Conservation (phyloP, 2,329 filamentous ascomycete species). For the Ceratocystis ficicola region DNA sequence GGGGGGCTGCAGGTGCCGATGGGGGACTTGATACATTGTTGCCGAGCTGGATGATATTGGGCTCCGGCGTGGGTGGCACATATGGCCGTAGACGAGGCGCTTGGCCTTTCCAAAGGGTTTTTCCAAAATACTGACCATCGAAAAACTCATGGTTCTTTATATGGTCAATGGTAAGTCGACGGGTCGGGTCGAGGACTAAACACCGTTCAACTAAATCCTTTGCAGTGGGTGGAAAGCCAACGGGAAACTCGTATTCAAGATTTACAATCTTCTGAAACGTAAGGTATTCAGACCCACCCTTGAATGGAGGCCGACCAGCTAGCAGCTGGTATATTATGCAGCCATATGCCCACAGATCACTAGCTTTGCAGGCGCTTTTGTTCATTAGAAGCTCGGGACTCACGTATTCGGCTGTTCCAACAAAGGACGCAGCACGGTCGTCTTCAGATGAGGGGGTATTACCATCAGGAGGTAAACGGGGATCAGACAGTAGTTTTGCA, state of each 20-base stretch:
- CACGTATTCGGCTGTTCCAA: slow-evolving; percentile 95
- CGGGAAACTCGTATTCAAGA: slow-evolving; percentile 85
- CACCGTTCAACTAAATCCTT: slow-evolving; percentile 82
- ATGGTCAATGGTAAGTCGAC: slow-evolving; percentile 80
- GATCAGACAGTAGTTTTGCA: slow-evolving; percentile 61
- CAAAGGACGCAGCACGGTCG: slow-evolving; percentile 79
- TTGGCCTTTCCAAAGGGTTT: slow-evolving; percentile 75
- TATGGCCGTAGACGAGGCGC: slow-evolving; percentile 79
- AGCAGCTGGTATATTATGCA: slow-evolving; percentile 96
- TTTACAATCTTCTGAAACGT: slow-evolving; percentile 98
- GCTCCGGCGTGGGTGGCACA: slow-evolving; percentile 61
- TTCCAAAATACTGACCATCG: slow-evolving; percentile 72
- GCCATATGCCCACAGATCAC: slow-evolving; percentile 95
- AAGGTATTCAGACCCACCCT: slow-evolving; percentile 86
- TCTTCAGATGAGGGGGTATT: slow-evolving; percentile 40
- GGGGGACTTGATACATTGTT: slow-evolving; percentile 3
- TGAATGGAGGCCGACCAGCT: slow-evolving; percentile 93
- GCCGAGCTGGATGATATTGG: slow-evolving; percentile 55
- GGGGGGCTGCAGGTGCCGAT: slow-evolving; percentile 3
- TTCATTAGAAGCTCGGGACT: slow-evolving; percentile 94
- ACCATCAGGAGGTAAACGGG: not conserved
- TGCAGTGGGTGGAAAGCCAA: slow-evolving; percentile 74
- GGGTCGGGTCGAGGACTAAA: slow-evolving; percentile 74
- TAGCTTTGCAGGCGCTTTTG: slow-evolving; percentile 94
- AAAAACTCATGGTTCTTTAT: slow-evolving; percentile 97